Base-by-base conservation (phyloP, 2,329 filamentous ascomycete species). In the Lojkania enalia region DNA sequence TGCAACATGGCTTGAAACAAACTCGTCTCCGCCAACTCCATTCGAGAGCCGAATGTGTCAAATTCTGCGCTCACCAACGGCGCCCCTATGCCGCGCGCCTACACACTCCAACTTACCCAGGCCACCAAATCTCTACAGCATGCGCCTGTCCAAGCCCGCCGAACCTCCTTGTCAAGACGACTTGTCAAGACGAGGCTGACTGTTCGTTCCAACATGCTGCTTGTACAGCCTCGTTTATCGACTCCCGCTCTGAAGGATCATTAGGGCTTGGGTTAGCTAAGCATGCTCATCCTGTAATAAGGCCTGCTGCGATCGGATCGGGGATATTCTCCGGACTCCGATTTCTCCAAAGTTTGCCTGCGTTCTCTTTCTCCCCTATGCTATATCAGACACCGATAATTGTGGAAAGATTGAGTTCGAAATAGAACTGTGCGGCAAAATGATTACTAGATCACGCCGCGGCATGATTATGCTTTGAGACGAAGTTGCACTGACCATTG, bases 1-100 rank as follows among this genome's bases (percentile, higher is more conserved):
- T 47, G 44, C 39, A 37, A 42, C 44, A 40, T 20, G 31, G 32
- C 44, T 42, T 42, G 44, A 47, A 47, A 47, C 44, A 41, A 15
- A 20, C 37, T 9, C 33, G 25, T 15, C 39, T 27, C 20, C 35
- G 16, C 33, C 32, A n/a, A 12, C 20, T 13, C n/a, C 40, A 33
- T 6, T 25, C 23, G 33, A 21, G 29, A 23, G 21, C 35, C 19
- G 42, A 23, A 23, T 25, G 33, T 39, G 27, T 35, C 42, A 45
- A 33, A 5, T 39, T 38, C 35, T 36, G 14, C 21, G 3, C 40
- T 9, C n/a, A 12, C 7, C 9, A 11, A 33, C 14, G 30, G 11
- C 30, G 30, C 30, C 14, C 11, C 14, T 6, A 16, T 16, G 14
- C 9, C 7, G 9, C 11, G 6, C 30, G 14, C 30, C 30, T 16